These are phyloP conservation scores for Anethum foeniculum DNA, from an alignment of 140 eudicot species.

Conservation along the genomic window DNA sequence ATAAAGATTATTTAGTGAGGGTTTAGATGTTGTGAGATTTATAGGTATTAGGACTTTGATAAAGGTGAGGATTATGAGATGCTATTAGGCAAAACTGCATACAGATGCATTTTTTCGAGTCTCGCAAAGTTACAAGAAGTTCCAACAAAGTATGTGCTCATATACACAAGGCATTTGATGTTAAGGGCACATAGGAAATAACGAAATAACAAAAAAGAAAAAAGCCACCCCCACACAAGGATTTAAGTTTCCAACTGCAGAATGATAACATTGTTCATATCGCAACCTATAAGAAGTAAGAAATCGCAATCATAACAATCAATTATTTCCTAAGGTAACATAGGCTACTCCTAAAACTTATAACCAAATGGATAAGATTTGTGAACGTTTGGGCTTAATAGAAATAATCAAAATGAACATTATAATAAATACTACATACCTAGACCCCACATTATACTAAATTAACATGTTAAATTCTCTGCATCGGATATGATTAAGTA, in stretches of 20 bases:
- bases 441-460: not conserved
- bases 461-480: too few species aligned
- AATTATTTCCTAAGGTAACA: not conserved
- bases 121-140: not conserved
- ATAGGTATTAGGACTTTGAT: not conserved
- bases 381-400: not conserved
- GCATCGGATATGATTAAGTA: too few species aligned
- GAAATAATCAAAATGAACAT: not conserved
- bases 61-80: not conserved
- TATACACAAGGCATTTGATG: not conserved
- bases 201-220: not conserved
- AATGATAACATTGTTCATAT: too few species aligned
- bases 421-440: not conserved
- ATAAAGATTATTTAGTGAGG: too few species aligned
- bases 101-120: not conserved
- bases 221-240: not conserved
- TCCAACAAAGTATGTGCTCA: not conserved
- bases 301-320: not conserved
- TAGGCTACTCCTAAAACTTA: not conserved
- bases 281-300: too few species aligned
- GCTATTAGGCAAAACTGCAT: not conserved
- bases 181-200: not conserved
- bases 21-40: not conserved
- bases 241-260: not conserved
- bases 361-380: not conserved